Evolutionary conservation across 2,329 filamentous ascomycete genomes (phyloP).

Genomic region (Sclerotinia borealis): DNA sequence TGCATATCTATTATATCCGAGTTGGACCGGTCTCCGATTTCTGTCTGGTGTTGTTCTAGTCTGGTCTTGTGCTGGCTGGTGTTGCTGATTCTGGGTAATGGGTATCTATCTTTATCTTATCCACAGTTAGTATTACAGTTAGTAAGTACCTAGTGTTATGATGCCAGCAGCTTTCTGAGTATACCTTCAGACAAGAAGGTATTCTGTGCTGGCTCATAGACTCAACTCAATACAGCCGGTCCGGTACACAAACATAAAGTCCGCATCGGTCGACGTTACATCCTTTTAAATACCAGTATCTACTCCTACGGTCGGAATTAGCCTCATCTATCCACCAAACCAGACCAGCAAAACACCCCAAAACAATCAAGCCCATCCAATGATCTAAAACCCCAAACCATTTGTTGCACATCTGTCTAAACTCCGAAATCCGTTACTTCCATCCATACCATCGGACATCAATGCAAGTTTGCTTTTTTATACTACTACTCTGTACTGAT

Average conservation of each 20-base stretch:
- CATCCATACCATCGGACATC: not conserved
- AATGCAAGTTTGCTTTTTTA: not conserved
- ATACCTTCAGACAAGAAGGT: not conserved
- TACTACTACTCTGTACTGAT: not conserved
- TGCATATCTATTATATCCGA: conserved; percentile 1
- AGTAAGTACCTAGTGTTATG: too few species aligned
- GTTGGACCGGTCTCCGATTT: not conserved
- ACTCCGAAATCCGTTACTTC: not conserved
- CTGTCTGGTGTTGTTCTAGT: too few species aligned
- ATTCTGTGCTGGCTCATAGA: not conserved
- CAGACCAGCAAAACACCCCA: not conserved
- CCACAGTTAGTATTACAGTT: too few species aligned
- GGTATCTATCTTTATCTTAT: too few species aligned
- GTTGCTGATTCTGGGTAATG: not conserved
- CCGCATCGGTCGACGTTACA: not conserved
- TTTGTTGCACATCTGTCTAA: not conserved
- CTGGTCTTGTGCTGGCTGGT: too few species aligned
- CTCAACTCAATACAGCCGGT: too few species aligned
- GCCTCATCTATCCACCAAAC: not conserved
- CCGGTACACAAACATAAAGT: not conserved
- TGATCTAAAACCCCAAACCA: not conserved
- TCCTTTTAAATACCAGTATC: not conserved
- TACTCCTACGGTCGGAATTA: not conserved
- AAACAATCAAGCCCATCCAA: not conserved
- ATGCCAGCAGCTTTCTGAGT: not conserved